Evolutionary conservation across 1,284 basidiomycete genomes (phyloP).

Genomic region (Sporisorium exsertum): DNA sequence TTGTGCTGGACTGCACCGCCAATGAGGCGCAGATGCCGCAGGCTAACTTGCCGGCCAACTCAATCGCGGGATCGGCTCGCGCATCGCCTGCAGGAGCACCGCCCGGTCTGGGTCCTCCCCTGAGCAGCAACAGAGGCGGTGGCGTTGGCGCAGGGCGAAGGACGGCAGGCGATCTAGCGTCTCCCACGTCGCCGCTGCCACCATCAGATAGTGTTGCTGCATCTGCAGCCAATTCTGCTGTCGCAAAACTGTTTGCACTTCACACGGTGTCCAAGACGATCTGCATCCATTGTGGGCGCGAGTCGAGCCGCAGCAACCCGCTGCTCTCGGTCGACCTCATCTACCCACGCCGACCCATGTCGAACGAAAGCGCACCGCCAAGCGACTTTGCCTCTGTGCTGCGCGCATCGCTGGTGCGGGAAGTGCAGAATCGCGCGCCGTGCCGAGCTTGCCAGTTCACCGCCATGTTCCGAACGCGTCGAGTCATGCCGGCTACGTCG

Average conservation of each 20-base stretch:
- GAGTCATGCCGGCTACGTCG: conserved; percentile 74
- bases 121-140: conserved; percentile 40
- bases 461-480: conserved; percentile 73
- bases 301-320: conserved; percentile 70
- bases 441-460: conserved; percentile 79
- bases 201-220: neutral
- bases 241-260: conserved; percentile 42
- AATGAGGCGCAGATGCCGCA: conserved; percentile 39
- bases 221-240: conserved; percentile 7
- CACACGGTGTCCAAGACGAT: conserved; percentile 71
- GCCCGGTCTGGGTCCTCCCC: conserved; percentile 40
- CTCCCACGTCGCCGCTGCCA: conserved; percentile 13
- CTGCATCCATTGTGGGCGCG: conserved; percentile 84
- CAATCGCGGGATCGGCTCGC: conserved; percentile 3
- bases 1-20: conserved; percentile 78
- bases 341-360: conserved; percentile 80
- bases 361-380: conserved; percentile 73
- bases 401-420: conserved; percentile 81
- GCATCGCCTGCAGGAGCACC: conserved; percentile 31
- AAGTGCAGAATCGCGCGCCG: conserved; percentile 84
- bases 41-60: neutral
- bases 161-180: conserved; percentile 10
- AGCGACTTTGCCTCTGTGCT: conserved; percentile 80
- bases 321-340: conserved; percentile 78
- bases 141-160: conserved; percentile 21